These are phyloP conservation scores for Aristolochia contorta DNA, from an alignment of 164 flowering plant genomes.

Conservation along the genomic window DNA sequence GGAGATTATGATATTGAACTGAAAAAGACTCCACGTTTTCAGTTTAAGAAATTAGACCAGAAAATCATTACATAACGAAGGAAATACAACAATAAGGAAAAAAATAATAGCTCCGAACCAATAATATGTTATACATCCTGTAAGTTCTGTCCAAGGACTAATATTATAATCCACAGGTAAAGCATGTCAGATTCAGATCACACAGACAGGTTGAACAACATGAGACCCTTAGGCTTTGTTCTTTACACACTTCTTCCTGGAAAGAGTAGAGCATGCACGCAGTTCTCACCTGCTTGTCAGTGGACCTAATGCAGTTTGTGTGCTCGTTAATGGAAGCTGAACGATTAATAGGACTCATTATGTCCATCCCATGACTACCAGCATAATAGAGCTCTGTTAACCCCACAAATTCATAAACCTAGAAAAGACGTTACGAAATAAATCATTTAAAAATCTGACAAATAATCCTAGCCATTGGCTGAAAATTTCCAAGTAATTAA, in stretches of 20 bases:
- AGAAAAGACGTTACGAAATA: slow-evolving; percentile 2
- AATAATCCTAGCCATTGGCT: neutral
- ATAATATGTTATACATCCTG: too few relatives aligned
- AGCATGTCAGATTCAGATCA: too few relatives aligned
- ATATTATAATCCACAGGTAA: too few relatives aligned
- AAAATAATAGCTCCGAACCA: too few relatives aligned
- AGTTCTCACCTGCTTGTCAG: slow-evolving; percentile 46
- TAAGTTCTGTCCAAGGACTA: too few relatives aligned
- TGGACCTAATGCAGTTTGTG: slow-evolving; percentile 30
- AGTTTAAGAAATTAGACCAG: too few relatives aligned
- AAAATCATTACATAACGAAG: too few relatives aligned
- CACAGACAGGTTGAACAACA: too few relatives aligned
- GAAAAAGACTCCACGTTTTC: too few relatives aligned
- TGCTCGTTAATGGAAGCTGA: slow-evolving; percentile 22
- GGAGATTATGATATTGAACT: neutral
- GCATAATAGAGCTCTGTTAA: slow-evolving; percentile 86
- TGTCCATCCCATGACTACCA: slow-evolving; percentile 99
- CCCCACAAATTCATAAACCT: slow-evolving; percentile 82
- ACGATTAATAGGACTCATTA: slow-evolving; percentile 46
- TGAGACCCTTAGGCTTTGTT: neutral
- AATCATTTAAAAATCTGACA: neutral
- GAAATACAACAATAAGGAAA: too few relatives aligned
- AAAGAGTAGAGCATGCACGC: neutral
- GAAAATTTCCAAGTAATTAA: neutral
- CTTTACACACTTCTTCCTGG: neutral